Evolutionary conservation across 2,329 filamentous ascomycete species (phyloP).

Genomic region (Clarireedia hainanense): DNA sequence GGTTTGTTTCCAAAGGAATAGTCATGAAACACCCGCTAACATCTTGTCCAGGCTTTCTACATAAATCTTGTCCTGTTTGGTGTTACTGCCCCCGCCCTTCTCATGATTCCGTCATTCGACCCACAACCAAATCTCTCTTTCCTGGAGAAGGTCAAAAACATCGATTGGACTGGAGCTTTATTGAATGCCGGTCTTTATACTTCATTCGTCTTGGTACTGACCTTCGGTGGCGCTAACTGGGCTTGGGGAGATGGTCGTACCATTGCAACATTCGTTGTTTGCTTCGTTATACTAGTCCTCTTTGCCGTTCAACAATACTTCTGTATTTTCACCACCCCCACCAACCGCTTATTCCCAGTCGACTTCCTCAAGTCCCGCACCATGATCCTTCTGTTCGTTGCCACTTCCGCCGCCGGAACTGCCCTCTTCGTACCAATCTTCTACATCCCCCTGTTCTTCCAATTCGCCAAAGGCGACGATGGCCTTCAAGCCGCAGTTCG

Average conservation of each 20-base stretch:
- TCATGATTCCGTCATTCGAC: constrained; percentile 11
- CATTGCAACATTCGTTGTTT: constrained; percentile 33
- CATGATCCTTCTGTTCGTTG: constrained; percentile 15
- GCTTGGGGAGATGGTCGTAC: constrained; percentile 8
- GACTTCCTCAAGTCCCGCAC: constrained; percentile 28
- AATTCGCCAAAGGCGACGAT: constrained; percentile 33
- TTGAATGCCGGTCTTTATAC: constrained; percentile 14
- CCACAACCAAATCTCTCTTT: neutral
- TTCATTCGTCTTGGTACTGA: constrained; percentile 6
- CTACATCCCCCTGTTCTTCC: constrained; percentile 42
- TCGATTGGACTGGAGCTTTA: constrained; percentile 30
- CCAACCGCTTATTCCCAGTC: constrained; percentile 15
- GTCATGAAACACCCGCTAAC: neutral
- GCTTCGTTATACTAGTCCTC: constrained; percentile 28
- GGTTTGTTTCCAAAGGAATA: neutral
- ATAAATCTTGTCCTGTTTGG: constrained; percentile 30
- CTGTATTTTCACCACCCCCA: constrained; percentile 16
- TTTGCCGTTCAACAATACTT: constrained; percentile 15
- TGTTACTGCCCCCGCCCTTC: constrained; percentile 12
- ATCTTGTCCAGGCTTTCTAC: constrained; percentile 18
- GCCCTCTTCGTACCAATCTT: constrained; percentile 35
- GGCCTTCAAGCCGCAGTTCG: constrained; percentile 31
- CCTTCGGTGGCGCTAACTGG: constrained; percentile 6
- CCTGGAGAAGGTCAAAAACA: constrained; percentile 5
- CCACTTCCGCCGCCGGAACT: constrained; percentile 29